Evolutionary conservation across 306 rosid species (phyloP).

Genomic region (Malus domestica): DNA sequence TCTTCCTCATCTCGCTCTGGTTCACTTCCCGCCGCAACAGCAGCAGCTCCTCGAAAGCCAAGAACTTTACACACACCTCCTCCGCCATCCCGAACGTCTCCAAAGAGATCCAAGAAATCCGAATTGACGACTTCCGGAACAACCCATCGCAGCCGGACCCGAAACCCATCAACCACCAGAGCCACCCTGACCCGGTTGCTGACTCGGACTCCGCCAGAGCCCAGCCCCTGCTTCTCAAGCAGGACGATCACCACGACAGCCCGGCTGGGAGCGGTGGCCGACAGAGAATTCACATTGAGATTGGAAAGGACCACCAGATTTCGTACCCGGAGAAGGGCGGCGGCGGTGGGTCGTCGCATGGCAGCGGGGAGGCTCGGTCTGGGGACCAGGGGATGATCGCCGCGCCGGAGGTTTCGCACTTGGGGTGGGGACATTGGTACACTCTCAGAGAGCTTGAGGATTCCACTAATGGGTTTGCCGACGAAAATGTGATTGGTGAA

Average conservation of each 20-base stretch:
- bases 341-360: constrained; percentile 42
- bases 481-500: constrained; percentile 59
- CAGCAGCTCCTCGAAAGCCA: constrained; percentile 16
- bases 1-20: constrained; percentile 51
- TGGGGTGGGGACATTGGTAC: constrained; percentile 68
- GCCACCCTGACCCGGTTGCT: constrained; percentile 30
- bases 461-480: constrained; percentile 47
- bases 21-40: constrained; percentile 40
- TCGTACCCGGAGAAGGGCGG: constrained; percentile 48
- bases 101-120: constrained; percentile 58
- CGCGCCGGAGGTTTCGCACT: constrained; percentile 55
- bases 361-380: constrained; percentile 42
- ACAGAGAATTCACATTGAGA: constrained; percentile 43
- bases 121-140: constrained; percentile 33
- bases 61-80: constrained; percentile 18
- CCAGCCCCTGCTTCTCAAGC: constrained; percentile 25
- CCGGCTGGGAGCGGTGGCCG: constrained; percentile 15
- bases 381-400: constrained; percentile 36
- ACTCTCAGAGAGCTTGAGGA: constrained; percentile 56
- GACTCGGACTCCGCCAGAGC: constrained; percentile 27
- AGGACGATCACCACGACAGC: constrained; percentile 27
- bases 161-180: constrained; percentile 4
- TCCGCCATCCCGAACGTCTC: constrained; percentile 44
- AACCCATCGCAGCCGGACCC: constrained; percentile 15
- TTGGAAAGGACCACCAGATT: constrained; percentile 57